phyloP scores from a whole-genome alignment of 306 rosid genomes.

The Vachellia collinsii region DNA sequence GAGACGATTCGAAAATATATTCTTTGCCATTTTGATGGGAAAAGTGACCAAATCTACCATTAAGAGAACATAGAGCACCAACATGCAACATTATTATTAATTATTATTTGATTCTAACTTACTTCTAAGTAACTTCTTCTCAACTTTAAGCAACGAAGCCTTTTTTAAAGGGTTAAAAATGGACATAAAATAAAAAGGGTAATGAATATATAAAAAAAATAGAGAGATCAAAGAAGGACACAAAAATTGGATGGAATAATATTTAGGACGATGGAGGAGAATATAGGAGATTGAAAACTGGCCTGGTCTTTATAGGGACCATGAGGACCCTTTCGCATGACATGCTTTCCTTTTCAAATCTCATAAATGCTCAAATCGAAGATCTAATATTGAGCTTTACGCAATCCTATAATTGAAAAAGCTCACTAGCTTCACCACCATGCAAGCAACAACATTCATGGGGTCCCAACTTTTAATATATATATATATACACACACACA shows the following conservation, averaged over 20 bases:
- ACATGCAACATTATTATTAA: not conserved
- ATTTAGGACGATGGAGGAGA: not conserved
- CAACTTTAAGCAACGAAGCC: not conserved
- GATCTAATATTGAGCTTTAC: constrained; percentile 53
- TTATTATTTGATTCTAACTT: not conserved
- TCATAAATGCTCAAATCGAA: not conserved
- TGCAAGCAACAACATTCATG: constrained; percentile 49
- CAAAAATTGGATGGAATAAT: not conserved
- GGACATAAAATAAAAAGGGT: not conserved
- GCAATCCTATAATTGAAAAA: constrained; percentile 51
- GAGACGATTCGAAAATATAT: constrained; percentile 13
- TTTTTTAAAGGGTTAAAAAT: not conserved
- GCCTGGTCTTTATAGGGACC: constrained; percentile 45
- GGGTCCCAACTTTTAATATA: constrained; percentile 22
- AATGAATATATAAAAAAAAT: not conserved
- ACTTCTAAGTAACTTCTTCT: not conserved
- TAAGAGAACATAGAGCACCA: not conserved
- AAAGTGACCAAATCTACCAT: not conserved
- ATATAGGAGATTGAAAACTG: constrained; percentile 37
- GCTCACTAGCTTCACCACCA: constrained; percentile 48
- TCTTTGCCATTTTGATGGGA: not conserved
- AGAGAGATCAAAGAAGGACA: not conserved
- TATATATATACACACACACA: too few species aligned
- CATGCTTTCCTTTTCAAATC: constrained; percentile 40
- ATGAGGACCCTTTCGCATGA: constrained; percentile 31